phyloP scores from a whole-genome alignment of 2,329 filamentous ascomycete species.

The Fusarium chuoi region DNA sequence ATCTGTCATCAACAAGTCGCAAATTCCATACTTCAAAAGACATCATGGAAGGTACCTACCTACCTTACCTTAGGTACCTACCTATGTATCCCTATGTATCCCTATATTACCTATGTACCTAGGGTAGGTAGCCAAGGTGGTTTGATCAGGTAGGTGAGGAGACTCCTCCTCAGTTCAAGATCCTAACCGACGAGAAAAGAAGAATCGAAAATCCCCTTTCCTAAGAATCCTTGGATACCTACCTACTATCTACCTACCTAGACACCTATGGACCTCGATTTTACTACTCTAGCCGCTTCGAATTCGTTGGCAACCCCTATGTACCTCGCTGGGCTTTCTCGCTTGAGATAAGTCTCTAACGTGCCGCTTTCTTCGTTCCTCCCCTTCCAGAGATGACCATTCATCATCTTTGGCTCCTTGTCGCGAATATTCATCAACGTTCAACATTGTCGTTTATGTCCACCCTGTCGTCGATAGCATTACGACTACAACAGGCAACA shows the following conservation, averaged over 20 bases:
- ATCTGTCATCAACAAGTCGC: conserved; percentile 2
- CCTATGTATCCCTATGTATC: background rate
- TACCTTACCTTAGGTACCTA: background rate
- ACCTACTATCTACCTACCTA: background rate
- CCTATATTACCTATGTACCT: background rate
- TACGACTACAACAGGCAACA: conserved; percentile 32
- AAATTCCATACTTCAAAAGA: background rate
- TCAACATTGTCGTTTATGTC: conserved; percentile 11
- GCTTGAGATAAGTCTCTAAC: background rate
- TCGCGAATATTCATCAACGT: background rate
- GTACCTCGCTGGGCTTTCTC: background rate
- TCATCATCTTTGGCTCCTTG: conserved; percentile 6
- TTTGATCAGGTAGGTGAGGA: background rate
- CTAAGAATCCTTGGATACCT: background rate
- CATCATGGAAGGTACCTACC: background rate
- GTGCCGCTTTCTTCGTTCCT: background rate
- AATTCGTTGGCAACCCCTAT: background rate
- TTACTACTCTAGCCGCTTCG: background rate
- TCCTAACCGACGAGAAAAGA: background rate
- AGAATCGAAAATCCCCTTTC: background rate
- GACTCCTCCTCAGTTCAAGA: conserved; percentile 2
- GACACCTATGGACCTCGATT: background rate
- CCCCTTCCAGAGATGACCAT: background rate
- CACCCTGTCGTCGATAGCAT: conserved; percentile 11
- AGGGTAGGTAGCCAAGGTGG: background rate